phyloP scores from a whole-genome alignment of 2,329 filamentous ascomycete genomes.

The Magnaporthiopsis incrustans region DNA sequence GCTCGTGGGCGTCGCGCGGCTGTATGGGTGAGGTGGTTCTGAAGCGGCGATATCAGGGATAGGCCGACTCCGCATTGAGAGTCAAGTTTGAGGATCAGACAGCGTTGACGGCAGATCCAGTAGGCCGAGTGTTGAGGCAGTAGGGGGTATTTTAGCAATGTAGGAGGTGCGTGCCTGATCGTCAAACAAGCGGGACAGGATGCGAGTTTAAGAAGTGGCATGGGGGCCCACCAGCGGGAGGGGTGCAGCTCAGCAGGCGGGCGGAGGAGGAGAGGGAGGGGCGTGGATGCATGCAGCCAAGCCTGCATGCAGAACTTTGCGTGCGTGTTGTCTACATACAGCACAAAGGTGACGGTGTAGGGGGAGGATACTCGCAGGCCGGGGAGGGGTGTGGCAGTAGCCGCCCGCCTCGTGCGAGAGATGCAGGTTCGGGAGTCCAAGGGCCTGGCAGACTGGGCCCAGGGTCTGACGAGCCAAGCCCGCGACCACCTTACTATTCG shows the following conservation, averaged over 20 bases:
- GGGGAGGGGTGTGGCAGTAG: background rate
- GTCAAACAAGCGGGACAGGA: slow-evolving; percentile 28
- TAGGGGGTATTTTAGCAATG: slow-evolving; percentile 25
- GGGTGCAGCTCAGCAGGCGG: slow-evolving; percentile 5
- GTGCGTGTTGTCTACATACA: background rate
- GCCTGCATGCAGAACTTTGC: background rate
- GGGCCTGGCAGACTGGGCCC: background rate
- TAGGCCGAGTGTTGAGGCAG: slow-evolving; percentile 26
- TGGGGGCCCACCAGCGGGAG: slow-evolving; percentile 16
- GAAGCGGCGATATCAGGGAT: slow-evolving; percentile 6
- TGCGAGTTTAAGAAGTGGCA: slow-evolving; percentile 35
- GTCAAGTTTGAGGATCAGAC: slow-evolving; percentile 22
- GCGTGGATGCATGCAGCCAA: background rate
- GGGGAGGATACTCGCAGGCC: background rate
- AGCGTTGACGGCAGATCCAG: slow-evolving; percentile 17
- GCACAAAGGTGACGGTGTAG: background rate
- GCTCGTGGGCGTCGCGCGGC: background rate
- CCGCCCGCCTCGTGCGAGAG: slow-evolving; percentile 2
- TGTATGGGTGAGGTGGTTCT: slow-evolving; percentile 6
- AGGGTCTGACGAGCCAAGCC: background rate
- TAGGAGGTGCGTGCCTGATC: slow-evolving; percentile 26
- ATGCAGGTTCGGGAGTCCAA: background rate
- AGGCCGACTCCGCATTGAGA: slow-evolving; percentile 15
- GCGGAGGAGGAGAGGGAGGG: background rate
- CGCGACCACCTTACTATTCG: background rate